Base-by-base conservation (phyloP, 2,329 filamentous ascomycete species). In the Neoascochyta sp. region DNA sequence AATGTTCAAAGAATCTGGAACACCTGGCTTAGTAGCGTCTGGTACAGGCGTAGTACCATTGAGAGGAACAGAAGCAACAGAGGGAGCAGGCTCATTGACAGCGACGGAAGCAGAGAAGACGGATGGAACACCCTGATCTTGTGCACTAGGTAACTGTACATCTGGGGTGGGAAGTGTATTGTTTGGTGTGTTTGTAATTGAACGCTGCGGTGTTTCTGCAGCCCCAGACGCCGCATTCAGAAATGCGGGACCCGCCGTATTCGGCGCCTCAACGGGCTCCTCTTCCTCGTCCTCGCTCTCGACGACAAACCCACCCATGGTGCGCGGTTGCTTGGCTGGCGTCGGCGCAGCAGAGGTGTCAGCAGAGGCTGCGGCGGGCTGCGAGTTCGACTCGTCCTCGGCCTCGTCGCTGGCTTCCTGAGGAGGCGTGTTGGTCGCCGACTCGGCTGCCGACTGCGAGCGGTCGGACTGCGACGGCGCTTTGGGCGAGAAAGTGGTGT, bases 241-340 rank as follows among this genome's bases (percentile, higher is more conserved):
- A 57, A 68, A 61, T 54, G 65, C 54, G 54, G 69, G 57, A 56
- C 64, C 68, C 54, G 65, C 69, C 52, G 67, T 64, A 41, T 66
- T 47, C 33, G 55, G 54, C 47, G 76, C 75, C 47, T 78, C 39
- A 41, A 56, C 53, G 40, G 58, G 54, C 46, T 57, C 54, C 41
- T 71, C 68, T 50, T 71, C 70, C 52, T 77, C 74, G 59, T 74
- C 72, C 56, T 78, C 74, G 58, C 77, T 75, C 63, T 80, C 76
- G 57, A 75, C 70, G 62, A 78, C 72, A 68, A 80, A 79, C 47
- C 76, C 76, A 58, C 74, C 75, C 52, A 74, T 71, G 40, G 69
- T 76, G 52, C 68, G 71, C 51, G 71, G 64, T 54, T 70, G 68
- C 45, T 65, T 62, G 32, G 54, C 50, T 26, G 48, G 53, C 25